Evolutionary conservation across 208 protist species (phyloP), one percentile per base, ranked within the genome.

Genomic region (Crithidia expoeki): DNA sequence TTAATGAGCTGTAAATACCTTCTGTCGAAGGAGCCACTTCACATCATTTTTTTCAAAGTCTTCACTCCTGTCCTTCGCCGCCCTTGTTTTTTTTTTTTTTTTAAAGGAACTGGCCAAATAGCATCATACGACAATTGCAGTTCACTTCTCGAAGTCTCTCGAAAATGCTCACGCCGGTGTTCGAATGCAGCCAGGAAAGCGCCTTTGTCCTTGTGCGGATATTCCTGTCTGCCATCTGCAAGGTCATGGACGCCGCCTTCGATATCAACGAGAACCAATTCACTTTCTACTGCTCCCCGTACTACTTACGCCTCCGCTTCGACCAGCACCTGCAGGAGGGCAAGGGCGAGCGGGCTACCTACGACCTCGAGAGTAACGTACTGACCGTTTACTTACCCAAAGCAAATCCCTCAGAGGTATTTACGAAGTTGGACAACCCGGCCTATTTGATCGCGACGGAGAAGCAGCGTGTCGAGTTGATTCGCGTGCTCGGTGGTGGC

Each of bases 271-370:
- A 73, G 10, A 84, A 77, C 10, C 83, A 94, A 56, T 96, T 98
- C 62, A 95, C 89, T 3, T 96, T 98, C 63, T 83, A 94, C 76
- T 93, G 88, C 58, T 73, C 75, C 7, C 94, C 94, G 9, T 98
- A 97, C 71, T 97, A 97, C 52, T 79, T 98, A 17, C 80, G 92
- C 19, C 81, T 98, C 19, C 85, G 72, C 47, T 98, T 98, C 72
- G 77, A 90, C 57, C 84, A 97, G 59, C 50, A 42, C 49, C 80
- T 96, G 68, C 40, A 72, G 33, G 94, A 96, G 63, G 87, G 83
- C n/a, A 83, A 67, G 30, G 83, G 86, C 2, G 88, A 93, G 78
- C 65, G 79, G 4, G 90, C 89, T 6, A 86, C 88, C 21, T 98
- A 92, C 68, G 84, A 95, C 61, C 38, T 95, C 23, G 92, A 94